phyloP scores from a whole-genome alignment of 2,329 filamentous ascomycete genomes.

The Aspergillus aculeatus region DNA sequence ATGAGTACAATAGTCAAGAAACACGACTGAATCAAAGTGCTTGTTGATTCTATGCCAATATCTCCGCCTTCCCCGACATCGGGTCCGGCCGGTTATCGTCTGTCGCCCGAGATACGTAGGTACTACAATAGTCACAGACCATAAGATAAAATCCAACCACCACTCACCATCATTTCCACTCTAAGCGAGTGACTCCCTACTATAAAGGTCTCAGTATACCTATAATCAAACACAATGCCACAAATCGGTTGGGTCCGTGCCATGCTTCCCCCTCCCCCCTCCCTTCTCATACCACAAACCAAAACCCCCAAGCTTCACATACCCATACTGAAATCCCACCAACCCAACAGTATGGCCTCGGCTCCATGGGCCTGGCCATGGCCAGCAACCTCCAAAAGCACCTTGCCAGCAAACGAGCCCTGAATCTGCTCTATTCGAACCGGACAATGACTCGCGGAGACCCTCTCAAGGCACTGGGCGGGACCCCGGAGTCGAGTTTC shows the following conservation, averaged over 20 bases:
- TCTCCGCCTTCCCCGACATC: slow-evolving; percentile 15
- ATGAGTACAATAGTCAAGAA: too few species aligned
- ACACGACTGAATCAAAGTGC: neutral
- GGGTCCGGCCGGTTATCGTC: slow-evolving; percentile 19
- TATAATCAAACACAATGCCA: slow-evolving; percentile 23
- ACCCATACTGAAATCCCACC: neutral
- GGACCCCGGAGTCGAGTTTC: slow-evolving; percentile 32
- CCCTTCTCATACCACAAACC: neutral
- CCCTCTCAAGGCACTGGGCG: slow-evolving; percentile 37
- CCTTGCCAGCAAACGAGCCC: slow-evolving; percentile 32
- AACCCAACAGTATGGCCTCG: slow-evolving; percentile 39
- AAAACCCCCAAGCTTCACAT: neutral
- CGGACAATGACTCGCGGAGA: slow-evolving; percentile 43
- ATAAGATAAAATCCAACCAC: neutral
- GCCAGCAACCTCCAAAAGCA: slow-evolving; percentile 45
- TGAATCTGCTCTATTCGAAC: slow-evolving; percentile 41
- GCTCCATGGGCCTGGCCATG: slow-evolving; percentile 48
- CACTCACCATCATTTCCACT: neutral
- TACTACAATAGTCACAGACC: neutral
- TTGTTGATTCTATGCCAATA: neutral
- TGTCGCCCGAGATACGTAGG: neutral
- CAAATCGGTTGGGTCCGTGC: slow-evolving; percentile 38
- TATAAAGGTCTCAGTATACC: neutral
- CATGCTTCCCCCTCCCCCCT: neutral
- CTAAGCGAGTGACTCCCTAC: neutral